A percentile compares a stretch with the other conserved stretches of the same genome.
Conservation (phyloP, 2,329 filamentous ascomycete species). For the Myriangium duriaei region DNA sequence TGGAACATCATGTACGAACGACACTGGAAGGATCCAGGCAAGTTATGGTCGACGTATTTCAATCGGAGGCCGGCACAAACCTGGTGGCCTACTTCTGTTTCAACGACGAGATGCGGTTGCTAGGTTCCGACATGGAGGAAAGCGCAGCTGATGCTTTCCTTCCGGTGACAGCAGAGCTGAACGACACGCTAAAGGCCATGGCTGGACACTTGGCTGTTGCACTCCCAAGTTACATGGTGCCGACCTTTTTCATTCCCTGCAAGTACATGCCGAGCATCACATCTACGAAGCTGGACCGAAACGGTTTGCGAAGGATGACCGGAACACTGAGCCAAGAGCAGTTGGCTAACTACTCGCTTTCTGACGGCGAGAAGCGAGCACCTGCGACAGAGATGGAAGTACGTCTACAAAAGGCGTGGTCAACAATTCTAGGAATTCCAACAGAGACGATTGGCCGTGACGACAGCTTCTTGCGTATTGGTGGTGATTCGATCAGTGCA, state of each 20-base stretch:
- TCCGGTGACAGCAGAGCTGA: neutral
- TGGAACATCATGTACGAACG: conserved; percentile 28
- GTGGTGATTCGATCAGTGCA: conserved; percentile 47
- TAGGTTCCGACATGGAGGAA: neutral
- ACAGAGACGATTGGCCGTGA: conserved; percentile 40
- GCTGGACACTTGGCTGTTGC: conserved; percentile 38
- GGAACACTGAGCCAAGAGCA: neutral
- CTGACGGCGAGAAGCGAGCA: neutral
- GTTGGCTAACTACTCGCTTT: neutral
- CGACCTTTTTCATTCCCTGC: conserved; percentile 66
- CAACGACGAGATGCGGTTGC: neutral
- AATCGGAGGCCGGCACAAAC: neutral
- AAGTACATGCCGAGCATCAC: conserved; percentile 58
- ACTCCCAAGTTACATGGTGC: conserved; percentile 81
- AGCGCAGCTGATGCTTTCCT: neutral
- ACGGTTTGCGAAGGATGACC: neutral
- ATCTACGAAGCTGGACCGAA: conserved; percentile 40
- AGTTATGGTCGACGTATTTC: neutral
- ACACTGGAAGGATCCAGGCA: conserved; percentile 26
- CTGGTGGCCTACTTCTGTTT: neutral
- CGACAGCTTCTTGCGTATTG: conserved; percentile 48
- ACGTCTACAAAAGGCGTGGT: conserved; percentile 4
- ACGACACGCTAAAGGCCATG: conserved; percentile 46
- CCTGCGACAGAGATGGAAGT: neutral
- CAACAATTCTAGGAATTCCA: conserved; percentile 27